Evolutionary conservation across 2,329 filamentous ascomycete genomes (phyloP).

Genomic region (Penicillium decumbens): DNA sequence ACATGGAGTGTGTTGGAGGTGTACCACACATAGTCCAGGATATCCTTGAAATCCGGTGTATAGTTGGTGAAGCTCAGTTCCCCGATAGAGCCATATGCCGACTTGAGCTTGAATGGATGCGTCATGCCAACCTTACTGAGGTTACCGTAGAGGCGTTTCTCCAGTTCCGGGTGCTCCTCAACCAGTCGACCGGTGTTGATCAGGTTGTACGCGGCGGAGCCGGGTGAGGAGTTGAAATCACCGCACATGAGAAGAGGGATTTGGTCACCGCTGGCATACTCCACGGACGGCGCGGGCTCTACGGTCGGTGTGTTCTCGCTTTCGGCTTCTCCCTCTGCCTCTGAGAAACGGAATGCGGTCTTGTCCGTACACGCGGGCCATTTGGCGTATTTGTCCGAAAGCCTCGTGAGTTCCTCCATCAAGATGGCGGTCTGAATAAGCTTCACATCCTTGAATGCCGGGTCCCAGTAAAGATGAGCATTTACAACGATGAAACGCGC

Average conservation of each 20-base stretch:
- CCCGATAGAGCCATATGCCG: conserved; percentile 77
- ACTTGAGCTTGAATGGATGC: conserved; percentile 90
- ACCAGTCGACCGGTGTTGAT: conserved; percentile 74
- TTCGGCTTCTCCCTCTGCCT: conserved; percentile 50
- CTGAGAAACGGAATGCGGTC: conserved; percentile 48
- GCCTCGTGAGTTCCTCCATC: conserved; percentile 83
- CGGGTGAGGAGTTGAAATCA: conserved; percentile 87
- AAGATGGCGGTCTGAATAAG: conserved; percentile 91
- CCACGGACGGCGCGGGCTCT: conserved; percentile 72
- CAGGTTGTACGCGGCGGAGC: conserved; percentile 87
- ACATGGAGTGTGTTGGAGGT: conserved; percentile 85
- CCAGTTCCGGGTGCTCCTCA: conserved; percentile 74
- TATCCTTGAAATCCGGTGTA: conserved; percentile 83
- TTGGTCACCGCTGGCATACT: conserved; percentile 79
- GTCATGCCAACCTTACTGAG: conserved; percentile 89
- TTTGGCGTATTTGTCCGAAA: conserved; percentile 78
- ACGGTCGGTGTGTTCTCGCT: conserved; percentile 45
- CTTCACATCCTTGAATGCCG: conserved; percentile 86
- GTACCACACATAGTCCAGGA: conserved; percentile 98
- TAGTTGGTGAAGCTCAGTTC: conserved; percentile 95
- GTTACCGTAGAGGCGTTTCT: conserved; percentile 79
- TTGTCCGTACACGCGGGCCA: conserved; percentile 80
- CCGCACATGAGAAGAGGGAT: conserved; percentile 90
- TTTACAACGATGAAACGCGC: conserved; percentile 88
- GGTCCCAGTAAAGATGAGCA: conserved; percentile 93